Evolutionary conservation across 345 rosid species (phyloP).

Genomic region (Eucalyptus virginea): DNA sequence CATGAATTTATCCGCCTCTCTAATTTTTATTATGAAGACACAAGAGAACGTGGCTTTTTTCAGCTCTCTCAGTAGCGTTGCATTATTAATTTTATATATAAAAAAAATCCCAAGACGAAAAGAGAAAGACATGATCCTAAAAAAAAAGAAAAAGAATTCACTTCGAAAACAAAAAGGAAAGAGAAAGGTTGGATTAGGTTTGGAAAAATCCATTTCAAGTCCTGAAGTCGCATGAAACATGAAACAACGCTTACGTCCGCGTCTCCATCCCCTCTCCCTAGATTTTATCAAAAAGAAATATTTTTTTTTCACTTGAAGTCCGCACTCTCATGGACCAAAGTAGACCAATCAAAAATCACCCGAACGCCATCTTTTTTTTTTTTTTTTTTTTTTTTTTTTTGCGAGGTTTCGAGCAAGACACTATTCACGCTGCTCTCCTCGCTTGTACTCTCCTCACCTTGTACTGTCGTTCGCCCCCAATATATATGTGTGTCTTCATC

Average conservation of each 20-base stretch:
- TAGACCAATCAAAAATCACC: neutral
- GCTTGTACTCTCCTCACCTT: neutral
- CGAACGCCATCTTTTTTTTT: neutral
- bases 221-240: neutral
- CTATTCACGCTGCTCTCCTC: neutral
- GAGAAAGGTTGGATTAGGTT: neutral
- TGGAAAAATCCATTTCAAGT: neutral
- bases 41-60: neutral
- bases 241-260: neutral
- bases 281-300: neutral
- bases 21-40: neutral
- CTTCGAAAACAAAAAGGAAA: neutral
- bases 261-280: neutral
- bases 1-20: neutral
- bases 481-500: neutral
- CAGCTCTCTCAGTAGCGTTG: neutral
- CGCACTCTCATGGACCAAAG: neutral
- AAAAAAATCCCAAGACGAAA: neutral
- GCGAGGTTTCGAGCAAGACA: neutral
- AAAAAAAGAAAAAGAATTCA: neutral
- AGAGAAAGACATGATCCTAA: neutral
- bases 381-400: neutral
- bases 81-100: neutral
- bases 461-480: neutral
- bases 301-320: neutral